Evolutionary conservation across 2,329 filamentous ascomycete genomes (phyloP).

Genomic region (Epichloe gansuensis): DNA sequence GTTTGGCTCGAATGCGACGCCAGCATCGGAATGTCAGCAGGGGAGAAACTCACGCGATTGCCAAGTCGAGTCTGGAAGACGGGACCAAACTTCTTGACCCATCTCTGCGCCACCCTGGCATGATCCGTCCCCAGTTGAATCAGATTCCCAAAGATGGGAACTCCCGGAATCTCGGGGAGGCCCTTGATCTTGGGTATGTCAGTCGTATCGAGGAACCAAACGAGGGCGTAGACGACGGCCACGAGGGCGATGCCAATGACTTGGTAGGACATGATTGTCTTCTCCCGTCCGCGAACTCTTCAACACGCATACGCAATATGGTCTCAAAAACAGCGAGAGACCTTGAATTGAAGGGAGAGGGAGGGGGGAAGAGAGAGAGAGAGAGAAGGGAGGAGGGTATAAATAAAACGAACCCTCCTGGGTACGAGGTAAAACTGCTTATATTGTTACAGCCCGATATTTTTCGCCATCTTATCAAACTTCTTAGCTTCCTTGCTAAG

Average conservation of each 20-base stretch:
- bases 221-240: conserved; percentile 11
- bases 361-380: too few species aligned
- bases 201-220: conserved; percentile 30
- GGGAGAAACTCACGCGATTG: conserved; percentile 37
- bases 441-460: too few species aligned
- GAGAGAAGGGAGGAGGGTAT: too few species aligned
- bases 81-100: conserved; percentile 47
- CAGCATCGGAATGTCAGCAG: background rate
- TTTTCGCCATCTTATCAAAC: too few species aligned
- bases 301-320: background rate
- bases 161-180: conserved; percentile 46
- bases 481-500: too few species aligned
- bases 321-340: background rate
- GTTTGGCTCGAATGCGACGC: background rate
- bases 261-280: conserved; percentile 9
- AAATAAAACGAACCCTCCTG: too few species aligned
- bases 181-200: conserved; percentile 48
- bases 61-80: conserved; percentile 58
- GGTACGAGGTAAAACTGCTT: too few species aligned
- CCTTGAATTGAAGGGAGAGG: background rate
- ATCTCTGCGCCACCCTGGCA: conserved; percentile 39
- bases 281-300: background rate
- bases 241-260: conserved; percentile 9
- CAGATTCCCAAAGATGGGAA: conserved; percentile 51
- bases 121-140: conserved; percentile 46